Conservation (phyloP, 345 rosid genomes). For the Euphorbia pulcherrima region DNA sequence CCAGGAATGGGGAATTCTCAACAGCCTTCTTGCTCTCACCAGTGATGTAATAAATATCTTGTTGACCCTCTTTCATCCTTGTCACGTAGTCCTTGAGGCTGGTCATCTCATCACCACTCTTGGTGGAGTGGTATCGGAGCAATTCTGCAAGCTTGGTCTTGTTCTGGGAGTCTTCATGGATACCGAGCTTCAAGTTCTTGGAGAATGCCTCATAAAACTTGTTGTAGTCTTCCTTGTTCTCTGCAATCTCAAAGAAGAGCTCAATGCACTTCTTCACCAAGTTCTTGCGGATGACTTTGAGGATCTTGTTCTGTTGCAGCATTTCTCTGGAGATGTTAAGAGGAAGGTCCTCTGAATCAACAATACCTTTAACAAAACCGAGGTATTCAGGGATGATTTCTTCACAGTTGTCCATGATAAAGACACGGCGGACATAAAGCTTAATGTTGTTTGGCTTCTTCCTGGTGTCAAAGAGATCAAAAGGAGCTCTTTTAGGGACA, state of each 20-base stretch:
- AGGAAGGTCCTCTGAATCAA: slow-evolving; percentile 87
- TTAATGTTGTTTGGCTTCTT: slow-evolving; percentile 92
- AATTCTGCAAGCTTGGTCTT: slow-evolving; percentile 71
- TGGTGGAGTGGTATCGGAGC: slow-evolving; percentile 84
- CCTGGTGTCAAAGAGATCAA: slow-evolving; percentile 83
- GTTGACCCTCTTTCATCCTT: slow-evolving; percentile 90
- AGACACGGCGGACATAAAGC: slow-evolving; percentile 87
- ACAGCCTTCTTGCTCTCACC: slow-evolving; percentile 95
- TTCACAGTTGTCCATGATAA: slow-evolving; percentile 94
- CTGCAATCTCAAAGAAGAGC: slow-evolving; percentile 86
- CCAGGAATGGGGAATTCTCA: slow-evolving; percentile 93
- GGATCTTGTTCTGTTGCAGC: slow-evolving; percentile 86
- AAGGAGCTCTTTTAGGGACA: slow-evolving; percentile 89
- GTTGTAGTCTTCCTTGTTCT: slow-evolving; percentile 91
- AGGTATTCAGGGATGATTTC: slow-evolving; percentile 83
- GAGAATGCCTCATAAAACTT: slow-evolving; percentile 89
- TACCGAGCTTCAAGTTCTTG: slow-evolving; percentile 81
- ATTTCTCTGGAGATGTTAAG: slow-evolving; percentile 84
- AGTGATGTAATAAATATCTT: slow-evolving; percentile 73
- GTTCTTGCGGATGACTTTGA: slow-evolving; percentile 86
- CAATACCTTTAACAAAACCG: slow-evolving; percentile 82
- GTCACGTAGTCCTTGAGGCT: slow-evolving; percentile 90
- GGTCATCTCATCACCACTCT: slow-evolving; percentile 87
- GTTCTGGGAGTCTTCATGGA: slow-evolving; percentile 84
- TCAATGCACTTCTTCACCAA: slow-evolving; percentile 88